These are phyloP conservation scores for Verticillium longisporum DNA, from an alignment of 2,329 filamentous ascomycete species.

Conservation along the genomic window DNA sequence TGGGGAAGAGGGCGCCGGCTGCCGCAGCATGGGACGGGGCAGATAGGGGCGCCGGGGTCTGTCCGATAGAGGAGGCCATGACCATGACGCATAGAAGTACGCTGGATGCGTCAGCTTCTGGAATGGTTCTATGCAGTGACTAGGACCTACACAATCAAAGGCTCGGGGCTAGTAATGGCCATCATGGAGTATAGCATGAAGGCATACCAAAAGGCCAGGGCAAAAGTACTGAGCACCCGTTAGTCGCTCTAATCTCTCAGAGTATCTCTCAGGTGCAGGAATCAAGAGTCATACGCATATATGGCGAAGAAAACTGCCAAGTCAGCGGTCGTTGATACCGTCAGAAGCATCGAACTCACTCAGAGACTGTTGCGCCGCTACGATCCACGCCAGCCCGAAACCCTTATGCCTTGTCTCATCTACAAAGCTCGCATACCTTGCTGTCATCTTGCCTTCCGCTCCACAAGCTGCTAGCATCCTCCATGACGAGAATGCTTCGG, in stretches of 20 bases:
- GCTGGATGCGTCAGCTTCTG: constrained; percentile 19
- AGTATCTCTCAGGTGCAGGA: not conserved
- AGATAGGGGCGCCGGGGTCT: constrained; percentile 31
- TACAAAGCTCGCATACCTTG: constrained; percentile 27
- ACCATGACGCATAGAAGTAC: constrained; percentile 31
- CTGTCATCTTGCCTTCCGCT: constrained; percentile 26
- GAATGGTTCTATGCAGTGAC: not conserved
- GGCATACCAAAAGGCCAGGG: constrained; percentile 37
- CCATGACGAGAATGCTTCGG: constrained; percentile 22
- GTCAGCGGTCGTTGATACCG: not conserved
- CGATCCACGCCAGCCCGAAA: constrained; percentile 14
- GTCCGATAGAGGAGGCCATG: constrained; percentile 24
- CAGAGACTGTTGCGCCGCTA: constrained; percentile 17
- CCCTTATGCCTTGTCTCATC: constrained; percentile 25
- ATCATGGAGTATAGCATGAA: constrained; percentile 8
- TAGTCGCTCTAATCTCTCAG: not conserved
- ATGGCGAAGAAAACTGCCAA: constrained; percentile 11
- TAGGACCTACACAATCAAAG: constrained; percentile 13
- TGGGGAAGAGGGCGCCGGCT: constrained; percentile 21
- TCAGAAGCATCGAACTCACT: constrained; percentile 8
- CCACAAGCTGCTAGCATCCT: constrained; percentile 36
- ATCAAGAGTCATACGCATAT: constrained; percentile 9
- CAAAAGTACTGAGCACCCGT: constrained; percentile 24
- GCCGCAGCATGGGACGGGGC: constrained; percentile 22
- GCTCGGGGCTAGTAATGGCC: constrained; percentile 12